Base-by-base conservation (phyloP, 768 basidiomycete genomes). In the Leccinum subtestaceum region DNA sequence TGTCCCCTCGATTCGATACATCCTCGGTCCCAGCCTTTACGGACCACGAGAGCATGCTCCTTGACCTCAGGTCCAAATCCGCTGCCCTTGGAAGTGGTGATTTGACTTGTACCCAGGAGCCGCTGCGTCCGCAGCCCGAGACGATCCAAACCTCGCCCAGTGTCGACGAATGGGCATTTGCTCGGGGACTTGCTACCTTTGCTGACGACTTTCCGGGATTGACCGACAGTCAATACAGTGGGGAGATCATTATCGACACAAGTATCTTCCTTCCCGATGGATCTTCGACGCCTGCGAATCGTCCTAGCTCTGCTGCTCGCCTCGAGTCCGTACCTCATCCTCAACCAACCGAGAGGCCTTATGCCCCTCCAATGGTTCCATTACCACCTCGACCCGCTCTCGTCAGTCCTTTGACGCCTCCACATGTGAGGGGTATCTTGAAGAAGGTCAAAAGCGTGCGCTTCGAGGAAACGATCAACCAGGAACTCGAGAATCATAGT, bases 391-490 rank as follows among this genome's bases (percentile, higher is more conserved):
- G 65, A 27, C 60, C 67, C 27, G 68, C 60, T 45, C 63, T 70
- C 50, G 52, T 66, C 60, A 66, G 52, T 52, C 68, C 65, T 25
- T 68, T 66, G 5, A 75, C 69, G 31, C 64, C 71, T 48, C 63
- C 65, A 7, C 69, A 70, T 0, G 70, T 73, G 19, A 70, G 70
- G 55, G 71, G 77, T 23, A 78, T 78, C 51, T 65, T 78, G 59
- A 78, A 78, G 69, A 74, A 72, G 60, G 67, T 62, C 59, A 77
- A 78, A 70, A 72, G 65, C 46, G 76, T 78, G 40, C 75, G 77
- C 34, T 78, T 78, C 60, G 71, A 72, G 27, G 72, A 72, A 34
- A 9, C 21, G 48, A 36, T 53, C 36, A 32, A 6, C 55, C 51
- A 40, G 13, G 65, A 61, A 31, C 27, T 47, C n/a, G 45, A 56